Percentiles rank a stretch among this genome's conserved stretches.
These are phyloP conservation scores for Pelargonium citronellum DNA, from an alignment of 441 rosid genomes.

Conservation along the genomic window DNA sequence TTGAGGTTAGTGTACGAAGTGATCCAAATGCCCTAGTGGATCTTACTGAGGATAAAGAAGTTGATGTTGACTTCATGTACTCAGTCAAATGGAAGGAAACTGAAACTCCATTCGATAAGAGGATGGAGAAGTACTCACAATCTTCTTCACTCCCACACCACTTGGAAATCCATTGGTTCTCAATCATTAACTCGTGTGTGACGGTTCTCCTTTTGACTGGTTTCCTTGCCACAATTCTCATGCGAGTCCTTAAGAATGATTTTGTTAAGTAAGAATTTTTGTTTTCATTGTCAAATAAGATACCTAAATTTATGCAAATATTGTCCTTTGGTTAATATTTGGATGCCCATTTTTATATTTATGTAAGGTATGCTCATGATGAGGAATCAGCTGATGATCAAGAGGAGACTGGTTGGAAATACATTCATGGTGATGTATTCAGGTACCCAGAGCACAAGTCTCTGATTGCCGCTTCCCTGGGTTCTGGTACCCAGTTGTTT, in stretches of 20 bases:
- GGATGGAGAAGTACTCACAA: slow-evolving; percentile 36
- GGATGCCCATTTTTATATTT: not conserved
- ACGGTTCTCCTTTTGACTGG: slow-evolving; percentile 38
- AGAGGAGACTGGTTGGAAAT: slow-evolving; percentile 7
- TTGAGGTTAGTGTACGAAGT: slow-evolving; percentile 35
- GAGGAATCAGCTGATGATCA: slow-evolving; percentile 4
- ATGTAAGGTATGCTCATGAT: slow-evolving; percentile 37
- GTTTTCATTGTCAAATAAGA: not conserved
- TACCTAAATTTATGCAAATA: not conserved
- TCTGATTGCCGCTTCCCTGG: slow-evolving; percentile 2
- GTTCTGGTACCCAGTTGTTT: slow-evolving; percentile 34
- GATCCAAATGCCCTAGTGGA: slow-evolving; percentile 32
- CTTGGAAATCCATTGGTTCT: slow-evolving; percentile 40
- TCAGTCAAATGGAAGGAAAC: slow-evolving; percentile 39
- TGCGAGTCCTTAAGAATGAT: slow-evolving; percentile 38
- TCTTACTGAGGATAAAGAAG: slow-evolving; percentile 30
- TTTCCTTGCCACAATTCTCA: slow-evolving; percentile 39
- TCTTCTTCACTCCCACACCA: slow-evolving; percentile 37
- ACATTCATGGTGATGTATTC: slow-evolving; percentile 7
- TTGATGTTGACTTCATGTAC: slow-evolving; percentile 33
- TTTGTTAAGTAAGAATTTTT: slow-evolving; percentile 29
- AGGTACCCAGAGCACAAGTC: not conserved
- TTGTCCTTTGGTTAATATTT: slow-evolving; percentile 5
- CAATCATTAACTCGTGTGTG: slow-evolving; percentile 41
- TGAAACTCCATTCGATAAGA: slow-evolving; percentile 32